Evolutionary conservation across 2,329 filamentous ascomycete genomes (phyloP), one percentile per base, ranked within the genome.

Genomic region (Aspergillus ruber): DNA sequence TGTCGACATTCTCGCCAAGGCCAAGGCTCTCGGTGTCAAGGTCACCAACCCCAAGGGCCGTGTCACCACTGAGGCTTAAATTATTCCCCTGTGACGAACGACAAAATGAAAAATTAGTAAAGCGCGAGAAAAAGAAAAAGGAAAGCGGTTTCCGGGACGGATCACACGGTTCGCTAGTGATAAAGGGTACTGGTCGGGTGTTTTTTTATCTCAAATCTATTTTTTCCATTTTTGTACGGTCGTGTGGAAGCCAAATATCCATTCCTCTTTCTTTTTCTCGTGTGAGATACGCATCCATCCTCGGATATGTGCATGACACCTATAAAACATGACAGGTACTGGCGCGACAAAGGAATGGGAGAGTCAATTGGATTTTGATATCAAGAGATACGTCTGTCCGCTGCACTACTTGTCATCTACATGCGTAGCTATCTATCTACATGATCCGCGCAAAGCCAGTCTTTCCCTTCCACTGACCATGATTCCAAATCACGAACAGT

Each of bases 1-100:
- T 77, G 85, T 98, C 76, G 90, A 96, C 70, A 98, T 98, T 78
- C 84, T 98, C 69, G 82, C 88, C 71, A 88, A 91, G 75, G 93
- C 93, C 61, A 97, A 97, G 88, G 86, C 95, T 78, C 80, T 98
- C 71, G 89, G 90, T 72, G 93, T 98, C 74, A 98, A 98, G 88
- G 91, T 98, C 75, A 98, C 93, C 73, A 98, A 98, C 83, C 77
- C 88, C 78, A 95, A 96, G 88, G 93, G 90, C 72, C 94, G 91
- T 83, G 86, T 98, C 75, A 95, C 91, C 67, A 95, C 90, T 66
- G 93, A 98, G 84, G 79, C 80, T 66, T 84, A 79, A 67, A 67
- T 62, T 57, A 57, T 57, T 54, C 56, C 55, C 25, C 25, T 29
- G 25, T 29, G 25, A 29, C 25, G 25, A 29, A 29, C 25, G 25